Evolutionary conservation across 139 green algal species (phyloP).

Genomic region (Klebsormidium nitens): DNA sequence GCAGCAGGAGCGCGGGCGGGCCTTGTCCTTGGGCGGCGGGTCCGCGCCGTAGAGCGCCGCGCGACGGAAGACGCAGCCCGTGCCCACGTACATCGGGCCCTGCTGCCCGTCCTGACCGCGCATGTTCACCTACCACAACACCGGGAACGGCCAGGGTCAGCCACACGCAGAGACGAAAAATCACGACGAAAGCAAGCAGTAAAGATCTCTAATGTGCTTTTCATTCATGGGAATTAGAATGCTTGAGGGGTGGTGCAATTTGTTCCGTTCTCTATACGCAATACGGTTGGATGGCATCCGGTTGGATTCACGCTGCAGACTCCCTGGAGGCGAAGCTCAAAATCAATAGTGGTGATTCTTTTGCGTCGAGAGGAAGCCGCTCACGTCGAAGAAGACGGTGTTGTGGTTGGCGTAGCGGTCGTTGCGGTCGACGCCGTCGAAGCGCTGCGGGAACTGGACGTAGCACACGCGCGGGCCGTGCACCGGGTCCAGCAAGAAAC

Average conservation of each 20-base stretch:
- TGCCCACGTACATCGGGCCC: slow-evolving; percentile 30
- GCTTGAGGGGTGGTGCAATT: too few species aligned
- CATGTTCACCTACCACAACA: slow-evolving; percentile 15
- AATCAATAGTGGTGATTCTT: too few species aligned
- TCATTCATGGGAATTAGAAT: too few species aligned
- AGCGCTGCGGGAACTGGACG: slow-evolving; percentile 37
- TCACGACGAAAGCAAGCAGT: too few species aligned
- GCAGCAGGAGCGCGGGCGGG: background rate
- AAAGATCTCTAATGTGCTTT: too few species aligned
- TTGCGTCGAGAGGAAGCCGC: too few species aligned
- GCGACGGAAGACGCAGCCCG: slow-evolving; percentile 28
- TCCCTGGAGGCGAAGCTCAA: too few species aligned
- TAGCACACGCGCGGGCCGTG: slow-evolving; percentile 16
- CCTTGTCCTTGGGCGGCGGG: slow-evolving; percentile 8
- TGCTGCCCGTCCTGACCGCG: slow-evolving; percentile 21
- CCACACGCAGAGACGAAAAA: too few species aligned
- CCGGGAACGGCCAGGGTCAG: too few species aligned
- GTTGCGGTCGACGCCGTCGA: slow-evolving; percentile 25
- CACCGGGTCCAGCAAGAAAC: slow-evolving; percentile 28
- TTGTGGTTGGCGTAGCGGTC: slow-evolving; percentile 43
- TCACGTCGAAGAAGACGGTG: slow-evolving; percentile 37
- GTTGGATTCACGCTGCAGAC: too few species aligned
- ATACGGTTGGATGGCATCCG: too few species aligned
- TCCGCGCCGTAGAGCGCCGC: slow-evolving; percentile 18
- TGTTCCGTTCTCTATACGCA: too few species aligned